Evolutionary conservation across 805 yeast genomes (phyloP).

Genomic region (Zygoascus biomembranicola): DNA sequence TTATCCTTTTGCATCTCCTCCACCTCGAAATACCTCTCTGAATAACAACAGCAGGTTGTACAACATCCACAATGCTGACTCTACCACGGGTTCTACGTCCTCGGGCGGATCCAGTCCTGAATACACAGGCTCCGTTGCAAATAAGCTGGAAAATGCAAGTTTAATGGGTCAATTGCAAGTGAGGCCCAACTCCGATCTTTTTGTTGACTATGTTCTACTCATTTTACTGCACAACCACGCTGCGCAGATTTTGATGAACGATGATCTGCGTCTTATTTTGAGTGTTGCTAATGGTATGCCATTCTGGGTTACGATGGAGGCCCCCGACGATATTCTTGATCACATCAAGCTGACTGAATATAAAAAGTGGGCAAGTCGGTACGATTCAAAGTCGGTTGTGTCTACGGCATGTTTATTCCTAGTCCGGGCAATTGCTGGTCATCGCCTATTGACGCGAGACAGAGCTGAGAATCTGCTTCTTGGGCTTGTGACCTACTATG

Average conservation of each 20-base stretch:
- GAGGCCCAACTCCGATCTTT: constrained; percentile 11
- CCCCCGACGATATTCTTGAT: background rate
- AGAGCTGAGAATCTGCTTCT: constrained; percentile 17
- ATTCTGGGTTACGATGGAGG: constrained; percentile 13
- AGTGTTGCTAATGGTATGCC: constrained; percentile 21
- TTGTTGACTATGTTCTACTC: constrained; percentile 20
- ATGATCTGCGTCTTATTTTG: constrained; percentile 24
- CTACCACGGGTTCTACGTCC: background rate
- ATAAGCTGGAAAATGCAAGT: constrained; percentile 15
- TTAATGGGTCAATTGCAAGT: constrained; percentile 12
- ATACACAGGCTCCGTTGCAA: constrained; percentile 4
- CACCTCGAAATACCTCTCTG: background rate
- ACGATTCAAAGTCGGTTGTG: constrained; percentile 23
- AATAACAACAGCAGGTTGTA: background rate
- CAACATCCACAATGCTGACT: background rate
- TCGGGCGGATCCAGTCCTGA: background rate
- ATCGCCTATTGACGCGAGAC: constrained; percentile 15
- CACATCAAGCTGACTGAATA: constrained; percentile 9
- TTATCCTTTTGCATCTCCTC: constrained; percentile 14
- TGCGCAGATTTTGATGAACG: constrained; percentile 23
- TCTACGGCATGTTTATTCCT: constrained; percentile 21
- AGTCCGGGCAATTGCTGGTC: constrained; percentile 20
- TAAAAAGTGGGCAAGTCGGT: constrained; percentile 21
- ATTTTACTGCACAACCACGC: constrained; percentile 23
- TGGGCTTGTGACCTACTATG: constrained; percentile 22